Evolutionary conservation across 441 rosid species (phyloP).

Genomic region (Erysimum cheiri): DNA sequence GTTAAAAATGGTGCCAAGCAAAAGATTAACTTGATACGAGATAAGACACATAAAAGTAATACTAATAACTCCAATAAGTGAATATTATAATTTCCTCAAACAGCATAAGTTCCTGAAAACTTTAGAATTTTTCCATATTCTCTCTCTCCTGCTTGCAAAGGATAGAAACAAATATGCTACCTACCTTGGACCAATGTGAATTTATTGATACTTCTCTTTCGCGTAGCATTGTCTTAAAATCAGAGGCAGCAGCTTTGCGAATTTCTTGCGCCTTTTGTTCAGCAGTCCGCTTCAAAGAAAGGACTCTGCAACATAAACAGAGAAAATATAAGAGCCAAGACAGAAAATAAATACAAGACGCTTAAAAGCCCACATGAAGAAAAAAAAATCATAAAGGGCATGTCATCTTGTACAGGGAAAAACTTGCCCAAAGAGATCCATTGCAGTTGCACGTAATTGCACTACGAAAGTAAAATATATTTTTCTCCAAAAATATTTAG

Average conservation of each 20-base stretch:
- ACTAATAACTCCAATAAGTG: background rate
- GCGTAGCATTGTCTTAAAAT: conserved; percentile 86
- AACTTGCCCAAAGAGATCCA: background rate
- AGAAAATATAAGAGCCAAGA: conserved; percentile 10
- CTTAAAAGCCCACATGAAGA: conserved; percentile 41
- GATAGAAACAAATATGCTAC: conserved; percentile 33
- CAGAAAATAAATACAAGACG: conserved; percentile 36
- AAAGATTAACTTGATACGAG: conserved; percentile 10
- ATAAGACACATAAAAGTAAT: conserved; percentile 1
- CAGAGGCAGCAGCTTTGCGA: conserved; percentile 69
- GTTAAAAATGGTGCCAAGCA: conserved; percentile 1
- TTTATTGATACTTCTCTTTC: conserved; percentile 72
- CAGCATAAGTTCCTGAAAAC: conserved; percentile 25
- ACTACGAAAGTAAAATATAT: background rate
- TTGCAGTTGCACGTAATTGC: background rate
- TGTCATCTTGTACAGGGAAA: conserved; percentile 3
- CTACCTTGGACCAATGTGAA: conserved; percentile 96
- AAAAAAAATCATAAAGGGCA: conserved; percentile 34
- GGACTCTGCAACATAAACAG: conserved; percentile 60
- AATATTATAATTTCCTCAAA: conserved; percentile 12
- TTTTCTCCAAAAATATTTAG: background rate
- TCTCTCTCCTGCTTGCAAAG: conserved; percentile 12
- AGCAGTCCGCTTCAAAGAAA: conserved; percentile 75
- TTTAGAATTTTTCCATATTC: background rate
- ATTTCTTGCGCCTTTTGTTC: conserved; percentile 80